Base-by-base conservation (phyloP, 768 basidiomycete genomes). In the Porphyrellus cyaneotinctus region DNA sequence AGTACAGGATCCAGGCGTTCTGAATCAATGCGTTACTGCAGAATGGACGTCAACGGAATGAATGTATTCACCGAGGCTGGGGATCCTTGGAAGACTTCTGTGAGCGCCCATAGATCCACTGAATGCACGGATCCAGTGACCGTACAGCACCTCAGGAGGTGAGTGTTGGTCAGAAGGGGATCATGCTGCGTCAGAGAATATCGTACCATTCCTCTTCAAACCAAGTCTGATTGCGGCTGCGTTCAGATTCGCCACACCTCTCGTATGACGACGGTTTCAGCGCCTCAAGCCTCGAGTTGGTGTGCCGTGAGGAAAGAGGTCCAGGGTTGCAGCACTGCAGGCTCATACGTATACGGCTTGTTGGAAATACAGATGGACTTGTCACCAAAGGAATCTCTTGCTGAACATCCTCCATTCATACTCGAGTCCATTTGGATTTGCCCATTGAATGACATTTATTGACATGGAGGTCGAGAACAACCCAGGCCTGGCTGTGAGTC, bases 221-320 rank as follows among this genome's bases (percentile, higher is more conserved):
- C 24, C 7, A 15, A 31, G 23, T 43, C n/a, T 30, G 43, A 39
- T 44, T 58, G 47, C 26, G 49, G 30, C 55, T 44, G 42, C 36
- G 50, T 45, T 50, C 48, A 35, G 57, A 60, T 50, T 47, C 52
- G 26, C 58, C 32, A 28, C 33, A 18, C 11, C 9, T 10, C 10
- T 9, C 26, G 26, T 28, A 28, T 23, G 39, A 42, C 44, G 13
- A 44, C 11, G 41, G 26, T 28, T 11, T 43, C 22, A 23, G 44
- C 6, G 22, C 26, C 26, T 28, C 26, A 28, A 9, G 26, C 26
- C 26, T 28, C 26, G 26, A 28, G 26, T 14, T 7, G 31, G 10
- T 54, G 32, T n/a, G 5, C 43, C 56, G 56, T 57, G 56, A 12
- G 54, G 56, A 43, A 18, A 7, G 20, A 11, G 2, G 18, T 11